phyloP scores from a whole-genome alignment of 148 eudicot species.

The Rhododendron williamsianum region DNA sequence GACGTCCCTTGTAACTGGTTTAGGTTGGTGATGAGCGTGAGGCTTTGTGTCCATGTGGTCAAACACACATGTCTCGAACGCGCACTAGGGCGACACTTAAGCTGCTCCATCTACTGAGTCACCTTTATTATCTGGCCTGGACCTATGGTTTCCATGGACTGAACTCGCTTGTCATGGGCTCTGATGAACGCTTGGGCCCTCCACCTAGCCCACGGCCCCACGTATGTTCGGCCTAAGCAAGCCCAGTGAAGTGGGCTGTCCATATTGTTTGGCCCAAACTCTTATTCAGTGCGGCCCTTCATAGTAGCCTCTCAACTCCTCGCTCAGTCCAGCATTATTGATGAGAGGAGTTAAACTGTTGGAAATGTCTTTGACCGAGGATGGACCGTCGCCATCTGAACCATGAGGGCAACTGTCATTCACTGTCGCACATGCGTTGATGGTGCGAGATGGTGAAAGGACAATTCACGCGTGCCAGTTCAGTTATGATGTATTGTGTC shows the following conservation, averaged over 20 bases:
- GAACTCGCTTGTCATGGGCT: not conserved
- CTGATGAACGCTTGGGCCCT: not conserved
- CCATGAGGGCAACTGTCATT: no score
- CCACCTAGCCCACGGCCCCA: not conserved
- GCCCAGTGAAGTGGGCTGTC: not conserved
- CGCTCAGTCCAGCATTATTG: no score
- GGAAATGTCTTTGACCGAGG: no score
- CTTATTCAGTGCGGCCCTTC: not conserved
- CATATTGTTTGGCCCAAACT: not conserved
- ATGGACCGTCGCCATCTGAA: no score
- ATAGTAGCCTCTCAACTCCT: no score
- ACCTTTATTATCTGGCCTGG: not conserved
- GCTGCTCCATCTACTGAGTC: not conserved
- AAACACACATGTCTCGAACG: not conserved
- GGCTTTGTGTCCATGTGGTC: not conserved
- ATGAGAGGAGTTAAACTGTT: no score
- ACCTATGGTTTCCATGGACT: not conserved
- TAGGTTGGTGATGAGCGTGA: not conserved
- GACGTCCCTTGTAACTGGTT: not conserved
- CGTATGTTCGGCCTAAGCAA: not conserved
- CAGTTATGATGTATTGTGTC: no score
- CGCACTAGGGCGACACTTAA: not conserved
- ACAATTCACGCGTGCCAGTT: no score
- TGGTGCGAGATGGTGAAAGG: no score
- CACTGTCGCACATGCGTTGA: no score